Evolutionary conservation across 2,329 filamentous ascomycete genomes (phyloP), one percentile per base, ranked within the genome.

Genomic region (Diaporthe sp.): DNA sequence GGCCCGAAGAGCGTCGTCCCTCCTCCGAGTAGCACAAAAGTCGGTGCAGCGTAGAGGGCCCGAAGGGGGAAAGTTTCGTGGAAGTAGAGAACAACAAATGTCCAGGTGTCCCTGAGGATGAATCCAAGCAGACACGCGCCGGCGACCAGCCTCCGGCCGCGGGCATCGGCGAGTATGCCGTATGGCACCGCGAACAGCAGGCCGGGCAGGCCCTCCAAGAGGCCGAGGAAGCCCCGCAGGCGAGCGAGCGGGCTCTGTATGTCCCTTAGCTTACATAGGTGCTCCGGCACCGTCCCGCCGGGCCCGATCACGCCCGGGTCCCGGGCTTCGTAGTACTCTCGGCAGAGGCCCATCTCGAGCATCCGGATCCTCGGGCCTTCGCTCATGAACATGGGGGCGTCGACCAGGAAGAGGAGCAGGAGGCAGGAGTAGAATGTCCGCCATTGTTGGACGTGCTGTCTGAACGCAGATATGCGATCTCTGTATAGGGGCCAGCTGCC

Each of bases 361-460:
- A 77, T 75, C 37, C 76, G 73, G n/a, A 77, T 44, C 73, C 70
- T 57, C 44, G 76, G 67, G 17, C 51, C 73, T 60, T 75, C 73
- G n/a, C 60, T 55, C 76, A 77, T 77, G 60, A 75, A 77, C 34
- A 17, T 25, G 15, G 76, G 76, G 25, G 72, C 67, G 65, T 77
- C 76, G 70, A 77, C 61, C 22, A 75, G 31, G 51, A 77, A 72
- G 31, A 75, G 49, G 5, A 73, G 61, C 39, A 77, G 28, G 13
- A 71, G 67, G 55, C 73, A 75, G 51, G 75, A 67, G 44, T 75
- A 77, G 17, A 77, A 65, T 10, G 61, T 70, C n/a, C 73, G 70
- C 73, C 61, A 75, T 55, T 61, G 55, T 17, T 28, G 37, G n/a
- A 61, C 37, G 58, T 61, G 58, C 37, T 61, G n/a, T 61, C 58